phyloP scores from a whole-genome alignment of 768 basidiomycete species.

The Phylloporus rhodoxanthus region DNA sequence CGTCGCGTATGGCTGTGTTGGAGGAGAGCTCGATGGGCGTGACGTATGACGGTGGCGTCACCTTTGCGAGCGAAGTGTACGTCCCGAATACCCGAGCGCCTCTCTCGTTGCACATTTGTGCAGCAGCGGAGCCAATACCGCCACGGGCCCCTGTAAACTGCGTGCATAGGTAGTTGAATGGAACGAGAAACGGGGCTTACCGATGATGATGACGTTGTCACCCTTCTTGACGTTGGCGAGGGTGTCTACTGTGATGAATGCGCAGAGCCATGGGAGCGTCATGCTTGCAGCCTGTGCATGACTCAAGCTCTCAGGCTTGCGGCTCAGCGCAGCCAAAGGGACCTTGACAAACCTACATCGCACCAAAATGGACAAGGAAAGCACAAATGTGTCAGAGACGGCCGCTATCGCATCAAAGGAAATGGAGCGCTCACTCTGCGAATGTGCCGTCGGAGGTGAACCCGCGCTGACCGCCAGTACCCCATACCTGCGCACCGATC shows the following conservation, averaged over 20 bases:
- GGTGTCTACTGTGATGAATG: conserved; percentile 34
- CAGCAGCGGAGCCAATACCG: conserved; percentile 31
- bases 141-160: conserved; percentile 28
- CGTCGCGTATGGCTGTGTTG: conserved; percentile 26
- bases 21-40: conserved; percentile 31
- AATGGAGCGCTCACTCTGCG: conserved; percentile 25
- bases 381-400: not conserved
- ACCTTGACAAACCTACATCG: conserved; percentile 24
- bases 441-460: conserved; percentile 31
- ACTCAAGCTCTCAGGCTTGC: conserved; percentile 24
- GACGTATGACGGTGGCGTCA: conserved; percentile 21
- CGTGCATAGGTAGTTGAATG: not conserved
- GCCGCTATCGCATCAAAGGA: not conserved
- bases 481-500: conserved; percentile 31
- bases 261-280: conserved; percentile 32
- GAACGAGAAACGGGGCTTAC: conserved; percentile 5
- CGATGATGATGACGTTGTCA: conserved; percentile 32
- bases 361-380: not conserved
- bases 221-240: conserved; percentile 30
- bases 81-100: conserved; percentile 33
- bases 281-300: conserved; percentile 29
- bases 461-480: conserved; percentile 30
- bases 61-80: conserved; percentile 28
- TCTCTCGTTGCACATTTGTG: conserved; percentile 28
- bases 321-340: conserved; percentile 26